Conservation (phyloP, 2,329 filamentous ascomycete species). For the Mollisia scopiformis region DNA sequence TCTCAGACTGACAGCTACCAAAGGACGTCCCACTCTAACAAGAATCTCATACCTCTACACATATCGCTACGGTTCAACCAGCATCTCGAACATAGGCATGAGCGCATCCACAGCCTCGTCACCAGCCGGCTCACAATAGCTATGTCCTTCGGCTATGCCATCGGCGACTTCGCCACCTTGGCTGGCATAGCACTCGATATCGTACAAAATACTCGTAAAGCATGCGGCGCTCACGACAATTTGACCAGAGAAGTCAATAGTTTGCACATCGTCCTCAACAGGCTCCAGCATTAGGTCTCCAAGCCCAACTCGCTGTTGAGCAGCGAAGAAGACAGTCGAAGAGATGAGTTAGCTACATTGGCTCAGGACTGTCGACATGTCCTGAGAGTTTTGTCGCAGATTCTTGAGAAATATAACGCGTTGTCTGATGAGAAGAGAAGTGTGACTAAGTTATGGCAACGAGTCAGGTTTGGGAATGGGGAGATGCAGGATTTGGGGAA, state of each 20-base stretch:
- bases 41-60: too few relatives aligned
- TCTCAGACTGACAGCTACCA: too few relatives aligned
- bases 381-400: constrained; percentile 2
- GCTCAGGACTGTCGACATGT: constrained; percentile 7
- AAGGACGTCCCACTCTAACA: too few relatives aligned
- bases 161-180: constrained; percentile 16
- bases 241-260: constrained; percentile 50
- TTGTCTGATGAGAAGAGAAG: constrained; percentile 20
- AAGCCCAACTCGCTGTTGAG: constrained; percentile 57
- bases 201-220: constrained; percentile 38
- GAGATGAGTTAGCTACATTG: constrained; percentile 2
- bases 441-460: constrained; percentile 19
- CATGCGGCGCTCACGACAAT: constrained; percentile 49
- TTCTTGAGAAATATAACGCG: constrained; percentile 19
- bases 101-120: background rate
- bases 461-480: constrained; percentile 22
- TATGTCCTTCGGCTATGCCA: constrained; percentile 21
- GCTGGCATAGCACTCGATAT: constrained; percentile 10
- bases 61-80: background rate
- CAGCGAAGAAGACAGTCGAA: constrained; percentile 17
- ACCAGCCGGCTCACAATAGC: background rate
- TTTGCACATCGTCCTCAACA: constrained; percentile 55
- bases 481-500: constrained; percentile 22
- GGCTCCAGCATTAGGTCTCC: constrained; percentile 56
- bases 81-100: background rate